Conservation (phyloP, 331 rosid genomes). For the Pyracantha coccinea region DNA sequence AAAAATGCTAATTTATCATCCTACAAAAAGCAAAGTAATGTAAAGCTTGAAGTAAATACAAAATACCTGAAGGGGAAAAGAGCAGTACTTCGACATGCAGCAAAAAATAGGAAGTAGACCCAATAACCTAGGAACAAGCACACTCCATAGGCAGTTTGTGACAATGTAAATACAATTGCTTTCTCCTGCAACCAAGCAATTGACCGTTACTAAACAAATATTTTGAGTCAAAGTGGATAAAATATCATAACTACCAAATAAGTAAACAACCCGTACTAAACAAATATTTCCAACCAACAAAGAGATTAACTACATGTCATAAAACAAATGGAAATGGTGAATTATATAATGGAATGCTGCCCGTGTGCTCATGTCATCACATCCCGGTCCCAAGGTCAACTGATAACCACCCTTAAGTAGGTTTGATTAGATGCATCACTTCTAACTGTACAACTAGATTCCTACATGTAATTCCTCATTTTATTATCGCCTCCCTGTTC, state of each 20-base stretch:
- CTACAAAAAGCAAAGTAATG: not conserved
- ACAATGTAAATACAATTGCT: constrained; percentile 62
- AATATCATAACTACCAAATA: not conserved
- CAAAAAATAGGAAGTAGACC: constrained; percentile 56
- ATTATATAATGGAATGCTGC: not conserved
- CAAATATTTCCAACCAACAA: not conserved
- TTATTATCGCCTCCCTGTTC: not conserved
- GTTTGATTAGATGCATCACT: not conserved
- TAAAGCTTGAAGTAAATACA: not conserved
- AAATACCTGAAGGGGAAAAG: constrained; percentile 80
- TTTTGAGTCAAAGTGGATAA: not conserved
- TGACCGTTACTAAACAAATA: not conserved
- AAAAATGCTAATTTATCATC: not conserved
- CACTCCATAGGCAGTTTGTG: constrained; percentile 82
- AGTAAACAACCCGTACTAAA: not conserved
- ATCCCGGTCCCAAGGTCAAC: not conserved
- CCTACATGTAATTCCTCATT: not conserved
- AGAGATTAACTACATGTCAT: not conserved
- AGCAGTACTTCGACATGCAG: constrained; percentile 35
- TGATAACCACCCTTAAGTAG: not conserved
- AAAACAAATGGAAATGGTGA: not conserved
- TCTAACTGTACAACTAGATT: not conserved
- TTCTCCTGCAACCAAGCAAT: constrained; percentile 66
- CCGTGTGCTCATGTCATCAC: not conserved
- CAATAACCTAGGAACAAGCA: constrained; percentile 84